phyloP scores from a whole-genome alignment of 352 stramenopile species.

The Pythium rishiriense region DNA sequence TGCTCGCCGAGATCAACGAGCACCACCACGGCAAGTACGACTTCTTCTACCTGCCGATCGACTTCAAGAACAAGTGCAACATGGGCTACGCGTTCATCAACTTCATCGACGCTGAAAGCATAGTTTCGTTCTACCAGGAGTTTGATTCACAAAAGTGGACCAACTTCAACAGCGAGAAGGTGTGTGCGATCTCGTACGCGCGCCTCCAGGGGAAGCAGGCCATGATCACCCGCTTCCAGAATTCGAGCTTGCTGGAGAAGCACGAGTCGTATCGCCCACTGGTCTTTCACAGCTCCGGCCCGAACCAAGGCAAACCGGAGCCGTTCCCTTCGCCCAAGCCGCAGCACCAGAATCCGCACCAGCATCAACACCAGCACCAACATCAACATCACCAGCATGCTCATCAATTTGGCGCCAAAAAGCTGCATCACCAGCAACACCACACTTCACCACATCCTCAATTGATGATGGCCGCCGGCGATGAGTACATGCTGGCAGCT shows the following conservation, averaged over 20 bases:
- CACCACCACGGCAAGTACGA: slow-evolving; percentile 93
- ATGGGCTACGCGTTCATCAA: slow-evolving; percentile 99
- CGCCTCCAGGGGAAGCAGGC: slow-evolving; percentile 96
- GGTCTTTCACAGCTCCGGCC: slow-evolving; percentile 85
- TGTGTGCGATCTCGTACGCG: slow-evolving; percentile 98
- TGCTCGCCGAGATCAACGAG: slow-evolving; percentile 96
- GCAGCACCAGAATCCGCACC: slow-evolving; percentile 16
- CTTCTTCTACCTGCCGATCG: slow-evolving; percentile 99
- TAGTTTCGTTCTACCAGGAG: slow-evolving; percentile 80
- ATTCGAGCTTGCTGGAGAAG: slow-evolving; percentile 95
- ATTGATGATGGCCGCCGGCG: slow-evolving; percentile 11
- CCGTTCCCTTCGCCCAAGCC: slow-evolving; percentile 67
- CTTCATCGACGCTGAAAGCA: slow-evolving; percentile 91
- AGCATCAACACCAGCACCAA: slow-evolving; percentile 22
- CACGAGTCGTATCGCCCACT: slow-evolving; percentile 92
- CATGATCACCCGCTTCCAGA: slow-evolving; percentile 99
- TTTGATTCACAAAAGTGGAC: slow-evolving; percentile 93
- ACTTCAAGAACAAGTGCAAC: slow-evolving; percentile 99
- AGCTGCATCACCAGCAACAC: slow-evolving; percentile 17
- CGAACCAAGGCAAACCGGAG: slow-evolving; percentile 66
- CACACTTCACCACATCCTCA: slow-evolving; percentile 5
- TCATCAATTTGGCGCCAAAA: slow-evolving; percentile 14
- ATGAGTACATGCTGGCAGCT: slow-evolving; percentile 19
- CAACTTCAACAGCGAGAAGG: slow-evolving; percentile 99
- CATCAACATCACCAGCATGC: slow-evolving; percentile 14